phyloP scores from a whole-genome alignment of 2,329 filamentous ascomycete genomes.

The Raffaelea deltoideospora region DNA sequence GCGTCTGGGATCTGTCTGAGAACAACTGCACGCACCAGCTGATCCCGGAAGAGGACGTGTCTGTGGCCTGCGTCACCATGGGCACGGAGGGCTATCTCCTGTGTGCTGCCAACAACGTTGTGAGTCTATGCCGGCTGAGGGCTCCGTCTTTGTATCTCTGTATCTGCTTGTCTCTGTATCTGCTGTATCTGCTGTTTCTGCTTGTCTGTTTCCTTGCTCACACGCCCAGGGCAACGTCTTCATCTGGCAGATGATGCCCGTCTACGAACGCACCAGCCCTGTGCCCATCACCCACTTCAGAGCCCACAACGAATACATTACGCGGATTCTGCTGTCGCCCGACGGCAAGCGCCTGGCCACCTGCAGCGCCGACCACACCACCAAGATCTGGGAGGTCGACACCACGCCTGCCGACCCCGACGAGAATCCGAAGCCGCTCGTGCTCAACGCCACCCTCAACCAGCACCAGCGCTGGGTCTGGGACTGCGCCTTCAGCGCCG shows the following conservation, averaged over 20 bases:
- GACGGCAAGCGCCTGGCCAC: constrained; percentile 91
- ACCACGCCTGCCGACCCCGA: constrained; percentile 32
- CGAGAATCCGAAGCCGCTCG: constrained; percentile 44
- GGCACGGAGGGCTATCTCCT: constrained; percentile 87
- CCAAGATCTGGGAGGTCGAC: constrained; percentile 92
- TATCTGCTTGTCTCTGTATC: neutral
- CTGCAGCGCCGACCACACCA: constrained; percentile 83
- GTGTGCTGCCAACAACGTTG: constrained; percentile 82
- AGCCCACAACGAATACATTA: constrained; percentile 86
- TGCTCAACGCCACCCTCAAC: constrained; percentile 72
- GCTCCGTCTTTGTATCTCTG: too few species aligned
- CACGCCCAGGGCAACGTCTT: constrained; percentile 75
- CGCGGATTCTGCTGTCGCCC: constrained; percentile 76
- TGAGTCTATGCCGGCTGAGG: too few species aligned
- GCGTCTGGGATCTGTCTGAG: constrained; percentile 93
- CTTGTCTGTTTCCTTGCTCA: too few species aligned
- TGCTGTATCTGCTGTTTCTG: too few species aligned
- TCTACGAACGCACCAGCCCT: constrained; percentile 66
- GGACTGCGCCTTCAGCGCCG: constrained; percentile 91
- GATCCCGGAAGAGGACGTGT: constrained; percentile 89
- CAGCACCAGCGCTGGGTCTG: constrained; percentile 94
- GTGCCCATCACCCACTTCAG: constrained; percentile 79
- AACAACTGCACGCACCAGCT: constrained; percentile 95
- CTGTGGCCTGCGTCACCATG: constrained; percentile 87
- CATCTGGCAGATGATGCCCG: constrained; percentile 86